A percentile compares a stretch with the other conserved stretches of the same genome.
phyloP scores from a whole-genome alignment of 139 green algal genomes.

The Coelastrella sp. region DNA sequence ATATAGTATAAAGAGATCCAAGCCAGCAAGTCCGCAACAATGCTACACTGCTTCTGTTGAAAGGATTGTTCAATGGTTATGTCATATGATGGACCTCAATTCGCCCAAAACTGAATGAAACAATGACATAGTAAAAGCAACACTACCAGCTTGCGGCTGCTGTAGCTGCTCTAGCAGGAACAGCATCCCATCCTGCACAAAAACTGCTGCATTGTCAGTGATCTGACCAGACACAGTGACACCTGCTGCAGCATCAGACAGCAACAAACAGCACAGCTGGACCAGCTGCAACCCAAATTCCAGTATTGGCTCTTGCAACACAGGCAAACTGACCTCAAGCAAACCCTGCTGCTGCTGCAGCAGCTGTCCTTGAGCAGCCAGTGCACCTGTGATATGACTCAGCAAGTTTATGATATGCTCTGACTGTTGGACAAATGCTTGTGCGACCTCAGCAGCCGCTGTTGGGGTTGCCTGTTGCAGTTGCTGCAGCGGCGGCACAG shows the following conservation, averaged over 20 bases:
- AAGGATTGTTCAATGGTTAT: too few species aligned
- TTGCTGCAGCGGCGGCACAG: background rate
- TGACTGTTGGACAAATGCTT: background rate
- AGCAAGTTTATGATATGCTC: background rate
- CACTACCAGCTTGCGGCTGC: too few species aligned
- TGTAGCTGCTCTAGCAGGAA: too few species aligned
- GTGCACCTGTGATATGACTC: background rate
- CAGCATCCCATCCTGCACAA: constrained; percentile 6
- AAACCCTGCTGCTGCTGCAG: background rate
- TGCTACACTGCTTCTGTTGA: too few species aligned
- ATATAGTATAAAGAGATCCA: too few species aligned
- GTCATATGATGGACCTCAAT: too few species aligned
- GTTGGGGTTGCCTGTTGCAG: background rate
- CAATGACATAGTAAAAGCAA: too few species aligned
- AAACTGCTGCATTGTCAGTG: background rate
- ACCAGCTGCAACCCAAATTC: constrained; percentile 15
- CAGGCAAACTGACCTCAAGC: background rate
- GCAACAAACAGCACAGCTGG: background rate
- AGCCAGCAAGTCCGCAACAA: too few species aligned
- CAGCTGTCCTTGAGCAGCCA: background rate
- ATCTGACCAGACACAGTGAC: constrained; percentile 1
- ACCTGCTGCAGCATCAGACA: constrained; percentile 7
- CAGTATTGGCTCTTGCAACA: background rate
- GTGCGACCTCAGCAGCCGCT: background rate
- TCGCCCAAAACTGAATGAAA: too few species aligned